Conservation (phyloP, 116 monocot species). For the Papilionanthe hybrid region DNA sequence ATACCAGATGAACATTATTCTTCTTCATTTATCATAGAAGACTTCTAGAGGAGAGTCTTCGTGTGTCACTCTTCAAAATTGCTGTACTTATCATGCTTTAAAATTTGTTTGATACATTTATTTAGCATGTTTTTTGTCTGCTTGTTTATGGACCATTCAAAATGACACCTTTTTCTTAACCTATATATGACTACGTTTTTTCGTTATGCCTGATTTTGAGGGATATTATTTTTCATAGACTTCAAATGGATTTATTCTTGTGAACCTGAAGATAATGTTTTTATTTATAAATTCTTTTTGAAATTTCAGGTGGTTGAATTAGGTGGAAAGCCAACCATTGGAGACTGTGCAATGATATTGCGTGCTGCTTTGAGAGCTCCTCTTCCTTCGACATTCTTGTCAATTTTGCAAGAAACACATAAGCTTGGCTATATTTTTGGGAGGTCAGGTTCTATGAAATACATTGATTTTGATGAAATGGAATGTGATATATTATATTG, state of each 20-base stretch:
- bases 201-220: neutral
- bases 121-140: too few species aligned
- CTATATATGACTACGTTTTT: neutral
- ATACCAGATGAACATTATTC: neutral
- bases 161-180: too few species aligned
- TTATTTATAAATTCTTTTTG: neutral
- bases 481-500: neutral
- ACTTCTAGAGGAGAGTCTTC: too few species aligned
- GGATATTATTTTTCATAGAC: neutral
- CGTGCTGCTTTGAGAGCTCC: conserved; percentile 94
- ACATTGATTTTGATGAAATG: neutral
- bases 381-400: conserved; percentile 72
- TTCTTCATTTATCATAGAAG: neutral
- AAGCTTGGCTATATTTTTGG: conserved; percentile 85
- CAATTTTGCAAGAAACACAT: conserved; percentile 56
- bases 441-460: conserved; percentile 38
- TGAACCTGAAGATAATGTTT: neutral
- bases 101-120: too few species aligned
- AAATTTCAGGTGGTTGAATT: conserved; percentile 80
- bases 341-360: conserved; percentile 88
- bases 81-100: too few species aligned
- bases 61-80: too few species aligned
- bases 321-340: conserved; percentile 91
- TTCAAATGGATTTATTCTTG: neutral
- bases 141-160: too few species aligned